Conservation (phyloP, 495 filamentous ascomycete species). For the Xylaria acuta region DNA sequence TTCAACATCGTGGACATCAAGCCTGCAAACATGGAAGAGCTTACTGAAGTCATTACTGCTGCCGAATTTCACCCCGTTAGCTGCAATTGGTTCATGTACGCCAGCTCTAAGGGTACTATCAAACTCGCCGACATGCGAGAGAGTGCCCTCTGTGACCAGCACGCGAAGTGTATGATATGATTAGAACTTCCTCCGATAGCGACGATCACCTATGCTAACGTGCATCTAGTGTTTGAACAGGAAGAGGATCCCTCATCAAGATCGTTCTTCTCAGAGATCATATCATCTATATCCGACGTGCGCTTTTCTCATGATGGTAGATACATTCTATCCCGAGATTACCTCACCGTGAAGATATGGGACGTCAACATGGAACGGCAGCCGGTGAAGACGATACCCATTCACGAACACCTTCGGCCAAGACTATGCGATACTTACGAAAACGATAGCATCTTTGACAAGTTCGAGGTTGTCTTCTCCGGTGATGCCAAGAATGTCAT, state of each 20-base stretch:
- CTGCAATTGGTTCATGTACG: slow-evolving; percentile 99
- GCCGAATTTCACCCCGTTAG: slow-evolving; percentile 96
- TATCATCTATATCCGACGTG: slow-evolving; percentile 98
- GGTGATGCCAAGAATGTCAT: slow-evolving; percentile 98
- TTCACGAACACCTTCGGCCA: slow-evolving; percentile 95
- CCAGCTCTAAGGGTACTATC: slow-evolving; percentile 98
- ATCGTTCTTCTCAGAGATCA: slow-evolving; percentile 99
- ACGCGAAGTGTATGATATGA: slow-evolving; percentile 80
- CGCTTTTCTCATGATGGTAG: slow-evolving; percentile 95
- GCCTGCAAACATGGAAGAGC: slow-evolving; percentile 98
- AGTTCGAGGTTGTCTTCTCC: slow-evolving; percentile 99
- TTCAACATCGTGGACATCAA: slow-evolving; percentile 99
- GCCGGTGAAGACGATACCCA: slow-evolving; percentile 97
- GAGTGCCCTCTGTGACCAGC: slow-evolving; percentile 93
- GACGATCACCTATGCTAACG: slow-evolving; percentile 25
- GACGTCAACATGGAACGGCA: slow-evolving; percentile 98
- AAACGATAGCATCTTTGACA: slow-evolving; percentile 99
- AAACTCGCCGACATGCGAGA: slow-evolving; percentile 98
- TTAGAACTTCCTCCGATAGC: not conserved
- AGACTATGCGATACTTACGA: slow-evolving; percentile 98
- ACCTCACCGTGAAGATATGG: slow-evolving; percentile 99
- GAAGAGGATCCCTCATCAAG: slow-evolving; percentile 98
- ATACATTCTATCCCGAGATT: slow-evolving; percentile 97
- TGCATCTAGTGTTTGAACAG: slow-evolving; percentile 85
- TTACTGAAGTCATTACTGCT: slow-evolving; percentile 98